Evolutionary conservation across 2,329 filamentous ascomycete species (phyloP), one percentile per base, ranked within the genome.

Genomic region (Pezicula neosporulosa): DNA sequence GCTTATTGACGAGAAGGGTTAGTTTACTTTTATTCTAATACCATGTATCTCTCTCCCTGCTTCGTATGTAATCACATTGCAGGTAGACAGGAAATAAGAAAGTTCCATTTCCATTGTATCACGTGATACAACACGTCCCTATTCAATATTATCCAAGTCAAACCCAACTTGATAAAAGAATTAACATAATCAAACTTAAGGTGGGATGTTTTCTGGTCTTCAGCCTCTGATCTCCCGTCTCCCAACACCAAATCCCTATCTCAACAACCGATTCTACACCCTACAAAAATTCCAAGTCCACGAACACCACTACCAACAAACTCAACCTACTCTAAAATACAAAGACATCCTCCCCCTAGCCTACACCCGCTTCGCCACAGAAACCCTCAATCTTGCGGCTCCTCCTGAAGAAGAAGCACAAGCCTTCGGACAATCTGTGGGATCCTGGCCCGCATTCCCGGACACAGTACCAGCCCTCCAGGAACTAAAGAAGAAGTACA

Each of bases 261-360:
- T 46, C 13, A 43, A 44, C 28, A 21, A 49, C 39, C 47, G 24
- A 12, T 16, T 16, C 24, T 18, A 39, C 19, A 53, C 52, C 4
- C 48, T 55, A 30, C 24, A 46, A 6, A 37, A 38, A 16, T 59
- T 57, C 44, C 39, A 47, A 24, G 10, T 2, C n/a, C 48, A 49
- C 33, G 53, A 57, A 47, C 38, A 39, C 27, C 21, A 37, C 3
- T 33, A 54, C 7, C 78, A 85, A 60, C 50, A 54, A 19, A 63
- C 70, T 12, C 70, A 75, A 15, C 81, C 81, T 0, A 65, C 66
- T 1, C 68, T 77, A 58, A 70, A 66, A 15, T 83, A 84, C 66
- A 70, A 70, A 1, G 61, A 74, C 4, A 67, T 84, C 18, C 67
- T 85, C 3, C 63, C 75, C 3, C n/a, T 43, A 15, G 57, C 56